Evolutionary conservation across 345 rosid genomes (phyloP).

Genomic region (Diplotaxis tenuifolia): DNA sequence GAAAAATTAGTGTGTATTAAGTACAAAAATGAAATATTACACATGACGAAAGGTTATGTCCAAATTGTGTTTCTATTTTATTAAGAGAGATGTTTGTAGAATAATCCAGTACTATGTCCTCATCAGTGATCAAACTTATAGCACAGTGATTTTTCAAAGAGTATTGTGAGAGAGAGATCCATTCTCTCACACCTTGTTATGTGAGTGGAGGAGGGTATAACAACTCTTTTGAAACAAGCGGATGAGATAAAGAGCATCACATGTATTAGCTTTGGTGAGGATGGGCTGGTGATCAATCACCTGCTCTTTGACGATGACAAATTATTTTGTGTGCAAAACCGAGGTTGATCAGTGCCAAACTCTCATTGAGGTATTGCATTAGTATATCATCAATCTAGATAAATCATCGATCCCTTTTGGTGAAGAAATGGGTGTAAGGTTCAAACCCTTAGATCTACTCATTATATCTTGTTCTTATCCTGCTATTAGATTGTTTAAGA

Average conservation of each 20-base stretch:
- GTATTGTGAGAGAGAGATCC: background rate
- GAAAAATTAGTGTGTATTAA: too few relatives aligned
- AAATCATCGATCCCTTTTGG: background rate
- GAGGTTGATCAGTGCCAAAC: background rate
- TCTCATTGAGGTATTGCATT: background rate
- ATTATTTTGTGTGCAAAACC: background rate
- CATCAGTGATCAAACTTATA: background rate
- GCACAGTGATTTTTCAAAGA: background rate
- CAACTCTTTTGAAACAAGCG: background rate
- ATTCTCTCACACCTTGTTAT: background rate
- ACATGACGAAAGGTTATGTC: too few relatives aligned
- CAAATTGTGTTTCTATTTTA: too few relatives aligned
- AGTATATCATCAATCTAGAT: background rate
- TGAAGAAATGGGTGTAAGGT: background rate
- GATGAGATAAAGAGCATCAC: background rate
- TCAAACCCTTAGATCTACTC: too few relatives aligned
- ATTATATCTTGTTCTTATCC: too few relatives aligned
- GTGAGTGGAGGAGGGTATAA: background rate
- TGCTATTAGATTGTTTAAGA: too few relatives aligned
- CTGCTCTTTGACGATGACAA: background rate
- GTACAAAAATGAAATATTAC: too few relatives aligned
- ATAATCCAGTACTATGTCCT: background rate
- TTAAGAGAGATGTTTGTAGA: too few relatives aligned
- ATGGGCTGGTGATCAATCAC: background rate
- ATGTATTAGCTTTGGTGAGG: background rate